phyloP scores from a whole-genome alignment of 257 asterid species.

The Sherardia arvensis region DNA sequence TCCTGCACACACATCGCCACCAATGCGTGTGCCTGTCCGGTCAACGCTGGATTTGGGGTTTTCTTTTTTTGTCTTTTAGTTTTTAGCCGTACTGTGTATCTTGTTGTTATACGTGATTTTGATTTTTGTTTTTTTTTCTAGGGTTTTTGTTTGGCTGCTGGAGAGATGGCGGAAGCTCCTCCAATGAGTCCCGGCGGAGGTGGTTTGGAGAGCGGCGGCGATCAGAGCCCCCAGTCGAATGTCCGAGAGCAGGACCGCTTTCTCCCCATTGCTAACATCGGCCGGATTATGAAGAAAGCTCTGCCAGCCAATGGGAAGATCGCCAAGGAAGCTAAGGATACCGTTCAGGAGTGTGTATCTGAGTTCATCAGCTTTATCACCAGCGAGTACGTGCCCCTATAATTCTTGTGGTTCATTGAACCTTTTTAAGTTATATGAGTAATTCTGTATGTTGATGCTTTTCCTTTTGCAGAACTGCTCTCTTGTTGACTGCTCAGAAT shows the following conservation, averaged over 20 bases:
- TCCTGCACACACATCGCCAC: neutral
- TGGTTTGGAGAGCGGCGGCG: constrained; percentile 55
- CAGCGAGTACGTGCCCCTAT: constrained; percentile 48
- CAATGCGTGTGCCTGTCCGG: neutral
- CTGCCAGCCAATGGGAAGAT: constrained; percentile 66
- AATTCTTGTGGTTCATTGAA: neutral
- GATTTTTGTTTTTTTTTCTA: constrained; percentile 6
- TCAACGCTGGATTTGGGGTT: constrained; percentile 2
- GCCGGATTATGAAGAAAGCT: constrained; percentile 72
- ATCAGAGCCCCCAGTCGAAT: constrained; percentile 61
- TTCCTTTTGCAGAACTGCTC: neutral
- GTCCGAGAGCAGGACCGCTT: constrained; percentile 63
- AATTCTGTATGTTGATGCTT: no score
- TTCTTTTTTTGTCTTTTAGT: neutral
- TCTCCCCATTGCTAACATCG: constrained; percentile 64
- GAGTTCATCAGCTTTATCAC: constrained; percentile 71
- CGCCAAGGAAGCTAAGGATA: constrained; percentile 68
- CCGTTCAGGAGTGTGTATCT: constrained; percentile 70
- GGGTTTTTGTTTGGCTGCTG: constrained; percentile 13
- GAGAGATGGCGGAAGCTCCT: constrained; percentile 20
- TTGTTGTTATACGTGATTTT: neutral
- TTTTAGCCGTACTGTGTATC: no score
- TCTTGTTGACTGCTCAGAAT: neutral
- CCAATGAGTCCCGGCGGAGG: constrained; percentile 37
- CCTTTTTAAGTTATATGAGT: neutral